Evolutionary conservation across 176 grass and related monocot genomes (phyloP).

Genomic region (Melocanna baccifera): DNA sequence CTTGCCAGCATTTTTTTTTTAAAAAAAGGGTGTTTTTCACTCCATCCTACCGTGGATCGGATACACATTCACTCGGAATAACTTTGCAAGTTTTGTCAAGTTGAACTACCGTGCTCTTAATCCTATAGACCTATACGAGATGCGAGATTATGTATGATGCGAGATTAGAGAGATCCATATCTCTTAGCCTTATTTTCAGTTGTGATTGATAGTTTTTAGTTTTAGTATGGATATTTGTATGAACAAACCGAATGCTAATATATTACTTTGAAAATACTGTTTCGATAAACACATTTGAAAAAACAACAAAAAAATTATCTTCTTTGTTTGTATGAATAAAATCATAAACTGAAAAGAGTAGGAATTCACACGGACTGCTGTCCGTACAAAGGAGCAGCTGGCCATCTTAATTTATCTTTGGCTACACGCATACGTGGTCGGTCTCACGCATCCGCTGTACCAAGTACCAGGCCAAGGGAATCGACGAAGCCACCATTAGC

Average conservation of each 20-base stretch:
- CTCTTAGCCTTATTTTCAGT: too few species aligned
- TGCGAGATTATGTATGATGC: too few species aligned
- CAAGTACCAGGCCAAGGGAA: conserved; percentile 1
- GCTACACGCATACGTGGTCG: neutral
- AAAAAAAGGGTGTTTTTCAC: neutral
- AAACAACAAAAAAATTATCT: too few species aligned
- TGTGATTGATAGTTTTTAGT: too few species aligned
- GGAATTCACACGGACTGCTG: neutral
- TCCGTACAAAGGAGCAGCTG: neutral
- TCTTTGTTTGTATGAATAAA: too few species aligned
- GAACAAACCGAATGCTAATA: too few species aligned
- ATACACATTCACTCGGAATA: neutral
- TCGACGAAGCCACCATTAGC: neutral
- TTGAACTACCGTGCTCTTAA: neutral
- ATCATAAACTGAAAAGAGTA: too few species aligned
- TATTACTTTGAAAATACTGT: too few species aligned
- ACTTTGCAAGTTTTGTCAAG: neutral
- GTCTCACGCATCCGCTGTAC: neutral
- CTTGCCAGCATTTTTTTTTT: neutral
- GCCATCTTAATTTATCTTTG: neutral
- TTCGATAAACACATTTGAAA: too few species aligned
- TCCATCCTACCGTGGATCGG: neutral
- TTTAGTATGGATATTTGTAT: too few species aligned
- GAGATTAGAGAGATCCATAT: too few species aligned
- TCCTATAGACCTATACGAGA: too few species aligned